Percentiles rank a stretch among this genome's conserved stretches.
These are phyloP conservation scores for Laetiporus sulphureus DNA, from an alignment of 1,284 basidiomycete genomes.

Conservation along the genomic window DNA sequence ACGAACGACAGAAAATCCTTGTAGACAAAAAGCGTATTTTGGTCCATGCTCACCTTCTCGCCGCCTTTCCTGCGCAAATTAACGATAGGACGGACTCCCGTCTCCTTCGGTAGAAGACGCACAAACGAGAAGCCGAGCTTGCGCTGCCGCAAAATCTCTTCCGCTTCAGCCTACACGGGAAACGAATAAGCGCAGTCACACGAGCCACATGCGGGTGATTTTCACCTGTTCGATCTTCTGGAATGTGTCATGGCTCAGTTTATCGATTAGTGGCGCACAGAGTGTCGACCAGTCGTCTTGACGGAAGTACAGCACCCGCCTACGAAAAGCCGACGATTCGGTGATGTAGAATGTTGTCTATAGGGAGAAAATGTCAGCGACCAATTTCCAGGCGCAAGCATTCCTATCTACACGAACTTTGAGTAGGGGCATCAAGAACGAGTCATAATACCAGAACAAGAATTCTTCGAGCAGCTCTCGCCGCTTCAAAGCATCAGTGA, in stretches of 20 bases:
- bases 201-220: not conserved
- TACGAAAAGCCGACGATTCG: conserved; percentile 85
- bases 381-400: not conserved
- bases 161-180: conserved; percentile 48
- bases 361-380: not conserved
- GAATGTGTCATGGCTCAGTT: conserved; percentile 64
- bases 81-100: conserved; percentile 91
- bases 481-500: conserved; percentile 68
- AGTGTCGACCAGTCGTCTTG: conserved; percentile 91
- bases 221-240: conserved; percentile 51
- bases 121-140: conserved; percentile 82
- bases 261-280: conserved; percentile 74
- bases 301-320: conserved; percentile 86
- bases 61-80: conserved; percentile 80
- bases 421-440: conserved; percentile 75
- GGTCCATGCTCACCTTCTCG: conserved; percentile 20
- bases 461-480: conserved; percentile 80
- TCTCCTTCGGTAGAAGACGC: conserved; percentile 89
- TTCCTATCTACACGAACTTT: conserved; percentile 41
- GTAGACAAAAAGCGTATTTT: not conserved
- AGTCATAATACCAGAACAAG: conserved; percentile 90
- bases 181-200: not conserved
- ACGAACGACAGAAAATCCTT: conserved; percentile 1
- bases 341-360: conserved; percentile 94
- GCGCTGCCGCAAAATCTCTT: conserved; percentile 59